Evolutionary conservation across 176 grass and related monocot genomes (phyloP).

Genomic region (Oropetium thomaeum): DNA sequence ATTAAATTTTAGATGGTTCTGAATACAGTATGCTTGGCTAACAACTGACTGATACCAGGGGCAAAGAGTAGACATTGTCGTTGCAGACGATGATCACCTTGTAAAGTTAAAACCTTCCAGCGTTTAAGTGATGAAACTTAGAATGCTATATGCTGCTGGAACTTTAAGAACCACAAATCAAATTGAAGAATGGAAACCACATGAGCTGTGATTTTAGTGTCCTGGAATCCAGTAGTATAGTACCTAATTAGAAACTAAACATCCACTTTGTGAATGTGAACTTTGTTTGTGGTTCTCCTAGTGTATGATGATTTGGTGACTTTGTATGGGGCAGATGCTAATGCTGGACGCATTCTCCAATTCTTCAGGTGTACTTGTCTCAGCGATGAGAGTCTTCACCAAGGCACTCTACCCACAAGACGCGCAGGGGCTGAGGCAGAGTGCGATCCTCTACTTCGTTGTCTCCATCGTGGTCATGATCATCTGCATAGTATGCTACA

Average conservation of each 20-base stretch:
- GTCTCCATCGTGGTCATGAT: slow-evolving; percentile 75
- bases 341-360: not conserved
- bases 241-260: no score
- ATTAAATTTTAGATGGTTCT: not conserved
- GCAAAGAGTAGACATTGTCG: not conserved
- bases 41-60: not conserved
- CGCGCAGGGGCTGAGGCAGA: slow-evolving; percentile 58
- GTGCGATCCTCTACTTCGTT: slow-evolving; percentile 84
- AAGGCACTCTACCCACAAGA: slow-evolving; percentile 88
- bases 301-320: not conserved
- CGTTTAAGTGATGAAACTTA: not conserved
- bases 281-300: not conserved
- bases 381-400: slow-evolving; percentile 70
- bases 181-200: not conserved
- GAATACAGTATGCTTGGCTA: not conserved
- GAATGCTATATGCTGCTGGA: not conserved
- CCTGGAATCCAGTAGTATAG: not conserved
- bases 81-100: not conserved
- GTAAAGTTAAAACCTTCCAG: not conserved
- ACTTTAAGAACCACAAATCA: not conserved
- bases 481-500: slow-evolving; percentile 88
- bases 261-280: not conserved
- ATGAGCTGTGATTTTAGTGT: not conserved
- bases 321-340: not conserved
- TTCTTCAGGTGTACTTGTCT: slow-evolving; percentile 84